Base-by-base conservation (phyloP, 148 eudicot genomes). In the Hydrangea macrophylla region DNA sequence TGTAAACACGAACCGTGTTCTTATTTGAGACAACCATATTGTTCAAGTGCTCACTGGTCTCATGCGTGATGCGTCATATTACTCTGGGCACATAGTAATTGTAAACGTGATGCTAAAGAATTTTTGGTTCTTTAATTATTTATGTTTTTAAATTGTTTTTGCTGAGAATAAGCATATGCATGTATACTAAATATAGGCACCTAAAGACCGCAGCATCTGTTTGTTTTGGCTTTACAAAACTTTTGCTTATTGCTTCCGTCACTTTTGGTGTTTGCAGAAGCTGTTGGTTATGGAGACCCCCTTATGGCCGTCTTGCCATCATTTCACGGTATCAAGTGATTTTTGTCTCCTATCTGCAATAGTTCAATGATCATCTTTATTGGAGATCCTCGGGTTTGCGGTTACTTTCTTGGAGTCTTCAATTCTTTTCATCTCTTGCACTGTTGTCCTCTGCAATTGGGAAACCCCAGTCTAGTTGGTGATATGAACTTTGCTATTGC, bases 251-350 rank as follows among this genome's bases (percentile, higher is more conserved):
- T 28, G 11, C 18, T 66, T 23, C 42, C 12, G 50, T 53, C 9
- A 7, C 58, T 22, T 66, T 33, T 53, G 59, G 10, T 42, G 23
- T 36, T 75, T 74, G 63, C 97, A 91, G 97, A 89, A 54, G 88
- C 95, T 39, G 81, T 88, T 48, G 97, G 92, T 60, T 91, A 86
- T 45, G 97, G 97, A 32, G 95, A 88, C 72, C 90, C 97, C 55
- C 85, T 88, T 22, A 45, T 91, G 32, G 97, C 92, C 33, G 84
- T 88, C 31, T 81, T 86, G 81, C 92, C 95, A 22, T 86, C 85
- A 64, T 84, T 87, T 67, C 87, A 80, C 17, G 87, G 73, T 71
- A 69, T 79, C 73, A 17, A 71, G 64, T 82, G 69, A 74, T 59
- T 57, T 54, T 32, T 25, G 48, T 65, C 56, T 20, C 22, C 31